These are phyloP conservation scores for Leishmania aethiopica DNA, from an alignment of 208 protist species.

Conservation along the genomic window DNA sequence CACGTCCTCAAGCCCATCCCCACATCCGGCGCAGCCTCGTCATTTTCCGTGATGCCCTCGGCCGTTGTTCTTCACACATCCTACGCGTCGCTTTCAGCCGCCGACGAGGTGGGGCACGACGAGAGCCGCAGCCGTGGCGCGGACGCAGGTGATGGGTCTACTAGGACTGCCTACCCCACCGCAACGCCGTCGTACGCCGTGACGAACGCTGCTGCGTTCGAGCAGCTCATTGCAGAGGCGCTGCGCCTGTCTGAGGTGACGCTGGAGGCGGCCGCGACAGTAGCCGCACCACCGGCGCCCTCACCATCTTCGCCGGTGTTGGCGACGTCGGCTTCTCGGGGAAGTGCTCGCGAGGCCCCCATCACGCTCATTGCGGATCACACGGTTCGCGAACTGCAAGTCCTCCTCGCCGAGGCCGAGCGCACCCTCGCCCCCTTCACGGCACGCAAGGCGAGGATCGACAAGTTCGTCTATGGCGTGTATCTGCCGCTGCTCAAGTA, in stretches of 20 bases:
- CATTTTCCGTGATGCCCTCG: neutral
- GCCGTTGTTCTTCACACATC: constrained; percentile 17
- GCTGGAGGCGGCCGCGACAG: neutral
- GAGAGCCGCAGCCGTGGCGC: neutral
- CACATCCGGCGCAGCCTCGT: neutral
- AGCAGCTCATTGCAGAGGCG: constrained; percentile 30
- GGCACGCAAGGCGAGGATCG: constrained; percentile 36
- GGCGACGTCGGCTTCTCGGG: neutral
- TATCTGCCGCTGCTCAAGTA: constrained; percentile 61
- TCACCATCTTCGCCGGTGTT: neutral
- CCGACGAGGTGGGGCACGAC: neutral
- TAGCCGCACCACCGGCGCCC: neutral
- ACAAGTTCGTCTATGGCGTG: constrained; percentile 36
- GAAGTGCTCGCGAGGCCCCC: neutral
- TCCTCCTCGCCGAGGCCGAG: constrained; percentile 32
- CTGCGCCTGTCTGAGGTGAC: constrained; percentile 15
- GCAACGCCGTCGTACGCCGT: constrained; percentile 27
- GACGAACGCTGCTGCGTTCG: constrained; percentile 18
- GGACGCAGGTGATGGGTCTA: neutral
- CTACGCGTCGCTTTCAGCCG: constrained; percentile 5
- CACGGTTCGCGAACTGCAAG: constrained; percentile 39
- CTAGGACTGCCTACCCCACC: neutral
- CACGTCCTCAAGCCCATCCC: constrained; percentile 8
- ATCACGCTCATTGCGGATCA: constrained; percentile 25
- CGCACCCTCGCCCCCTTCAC: constrained; percentile 17